Evolutionary conservation across 306 rosid species (phyloP).

Genomic region (Begonia loranthoides): DNA sequence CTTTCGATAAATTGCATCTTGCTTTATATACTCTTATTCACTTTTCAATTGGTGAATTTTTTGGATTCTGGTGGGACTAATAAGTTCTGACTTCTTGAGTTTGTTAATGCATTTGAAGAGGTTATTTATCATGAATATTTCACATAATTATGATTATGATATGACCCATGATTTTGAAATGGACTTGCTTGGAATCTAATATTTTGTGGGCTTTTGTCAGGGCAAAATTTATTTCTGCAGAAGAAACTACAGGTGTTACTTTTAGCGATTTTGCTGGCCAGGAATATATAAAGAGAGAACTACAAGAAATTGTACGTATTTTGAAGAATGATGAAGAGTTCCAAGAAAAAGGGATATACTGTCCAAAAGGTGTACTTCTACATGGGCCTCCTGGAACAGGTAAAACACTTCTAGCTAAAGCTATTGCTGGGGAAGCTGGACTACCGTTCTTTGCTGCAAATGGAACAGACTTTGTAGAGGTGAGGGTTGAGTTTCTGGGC

Average conservation of each 20-base stretch:
- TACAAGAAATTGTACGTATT: conserved; percentile 89
- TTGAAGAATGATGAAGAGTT: conserved; percentile 85
- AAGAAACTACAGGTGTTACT: conserved; percentile 90
- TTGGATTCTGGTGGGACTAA: too few relatives aligned
- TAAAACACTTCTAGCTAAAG: conserved; percentile 92
- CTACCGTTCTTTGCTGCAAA: conserved; percentile 93
- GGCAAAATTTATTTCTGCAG: conserved; percentile 96
- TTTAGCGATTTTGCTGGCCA: conserved; percentile 99
- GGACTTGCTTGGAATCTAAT: conserved; percentile 23
- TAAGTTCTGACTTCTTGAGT: too few relatives aligned
- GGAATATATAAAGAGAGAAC: conserved; percentile 93
- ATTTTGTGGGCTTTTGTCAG: conserved; percentile 38
- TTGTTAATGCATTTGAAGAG: too few relatives aligned
- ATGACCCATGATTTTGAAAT: neutral
- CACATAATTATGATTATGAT: too few relatives aligned
- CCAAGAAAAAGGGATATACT: conserved; percentile 86
- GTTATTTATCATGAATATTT: too few relatives aligned
- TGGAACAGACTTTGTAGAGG: conserved; percentile 99
- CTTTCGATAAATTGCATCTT: too few relatives aligned
- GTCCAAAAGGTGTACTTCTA: conserved; percentile 97
- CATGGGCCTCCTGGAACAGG: conserved; percentile 99
- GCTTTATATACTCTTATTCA: too few relatives aligned
- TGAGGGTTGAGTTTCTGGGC: conserved; percentile 21
- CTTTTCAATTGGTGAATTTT: too few relatives aligned
- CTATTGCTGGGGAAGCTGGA: conserved; percentile 99